Percentiles rank a stretch among this genome's conserved stretches.
These are phyloP conservation scores for Lepidium africanum DNA, from an alignment of 345 rosid species.

Conservation along the genomic window DNA sequence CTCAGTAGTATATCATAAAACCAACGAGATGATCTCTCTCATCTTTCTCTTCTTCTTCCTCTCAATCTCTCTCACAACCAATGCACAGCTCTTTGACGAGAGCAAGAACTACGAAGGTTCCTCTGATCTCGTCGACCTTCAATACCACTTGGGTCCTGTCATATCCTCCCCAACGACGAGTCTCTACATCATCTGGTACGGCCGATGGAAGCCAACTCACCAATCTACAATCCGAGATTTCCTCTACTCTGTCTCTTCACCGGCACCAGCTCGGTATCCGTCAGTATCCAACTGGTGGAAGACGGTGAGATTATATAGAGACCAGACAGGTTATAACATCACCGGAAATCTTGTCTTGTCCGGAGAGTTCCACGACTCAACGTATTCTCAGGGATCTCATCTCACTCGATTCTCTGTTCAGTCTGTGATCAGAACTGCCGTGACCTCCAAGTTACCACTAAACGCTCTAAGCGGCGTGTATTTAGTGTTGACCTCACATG, in stretches of 20 bases:
- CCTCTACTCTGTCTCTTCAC: conserved; percentile 60
- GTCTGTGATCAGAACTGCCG: conserved; percentile 73
- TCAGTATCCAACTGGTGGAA: conserved; percentile 95
- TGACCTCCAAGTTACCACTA: conserved; percentile 51
- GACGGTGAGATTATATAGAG: conserved; percentile 72
- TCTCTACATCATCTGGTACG: conserved; percentile 89
- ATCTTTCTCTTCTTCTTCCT: not conserved
- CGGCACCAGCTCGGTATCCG: conserved; percentile 36
- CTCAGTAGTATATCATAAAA: not conserved
- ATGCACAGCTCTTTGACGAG: conserved; percentile 28
- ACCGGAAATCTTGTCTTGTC: conserved; percentile 49
- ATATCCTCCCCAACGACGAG: conserved; percentile 63
- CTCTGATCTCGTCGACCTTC: conserved; percentile 67
- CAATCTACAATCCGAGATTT: conserved; percentile 82
- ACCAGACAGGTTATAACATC: conserved; percentile 67
- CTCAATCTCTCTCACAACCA: conserved; percentile 1
- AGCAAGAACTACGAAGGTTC: conserved; percentile 94
- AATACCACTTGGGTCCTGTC: conserved; percentile 93
- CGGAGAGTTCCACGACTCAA: conserved; percentile 78
- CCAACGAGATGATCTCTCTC: conserved; percentile 9
- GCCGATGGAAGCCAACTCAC: conserved; percentile 51
- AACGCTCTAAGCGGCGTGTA: conserved; percentile 69
- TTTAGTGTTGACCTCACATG: conserved; percentile 62
- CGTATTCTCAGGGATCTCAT: conserved; percentile 81
- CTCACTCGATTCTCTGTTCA: conserved; percentile 76